phyloP scores from a whole-genome alignment of 1,139 yeast species.

The Spathaspora sp. region DNA sequence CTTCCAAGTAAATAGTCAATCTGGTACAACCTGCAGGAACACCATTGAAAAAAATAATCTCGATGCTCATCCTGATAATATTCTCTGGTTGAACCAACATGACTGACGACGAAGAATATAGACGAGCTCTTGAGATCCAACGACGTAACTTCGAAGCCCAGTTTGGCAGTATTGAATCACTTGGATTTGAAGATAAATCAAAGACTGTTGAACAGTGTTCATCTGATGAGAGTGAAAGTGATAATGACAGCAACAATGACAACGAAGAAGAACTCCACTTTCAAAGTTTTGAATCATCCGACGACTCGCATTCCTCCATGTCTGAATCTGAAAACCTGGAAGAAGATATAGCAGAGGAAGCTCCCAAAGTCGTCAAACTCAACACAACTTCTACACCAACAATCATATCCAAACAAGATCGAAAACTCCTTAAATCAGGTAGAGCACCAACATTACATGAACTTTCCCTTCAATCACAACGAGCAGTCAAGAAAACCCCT shows the following conservation, averaged over 20 bases:
- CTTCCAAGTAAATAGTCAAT: neutral
- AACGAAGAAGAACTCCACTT: constrained; percentile 19
- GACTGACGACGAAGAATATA: constrained; percentile 37
- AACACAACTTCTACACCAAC: constrained; percentile 18
- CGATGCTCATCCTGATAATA: constrained; percentile 10
- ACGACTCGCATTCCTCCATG: constrained; percentile 13
- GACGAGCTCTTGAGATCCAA: constrained; percentile 53
- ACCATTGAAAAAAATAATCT: neutral
- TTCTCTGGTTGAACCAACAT: constrained; percentile 4
- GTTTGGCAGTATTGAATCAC: constrained; percentile 59
- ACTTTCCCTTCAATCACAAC: constrained; percentile 26
- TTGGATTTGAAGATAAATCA: constrained; percentile 61
- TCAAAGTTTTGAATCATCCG: constrained; percentile 14
- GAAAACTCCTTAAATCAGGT: constrained; percentile 36
- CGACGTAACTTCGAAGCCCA: constrained; percentile 66
- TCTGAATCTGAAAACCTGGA: constrained; percentile 13
- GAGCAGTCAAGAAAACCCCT: constrained; percentile 23
- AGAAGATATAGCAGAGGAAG: constrained; percentile 14
- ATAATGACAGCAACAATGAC: constrained; percentile 1
- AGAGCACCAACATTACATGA: constrained; percentile 43
- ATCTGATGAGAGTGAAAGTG: constrained; percentile 10
- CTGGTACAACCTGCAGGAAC: neutral
- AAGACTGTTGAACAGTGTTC: constrained; percentile 17
- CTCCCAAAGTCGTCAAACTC: constrained; percentile 39
- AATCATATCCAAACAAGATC: constrained; percentile 28